These are phyloP conservation scores for Theobroma grandiflorum DNA, from an alignment of 441 rosid genomes.

Conservation along the genomic window DNA sequence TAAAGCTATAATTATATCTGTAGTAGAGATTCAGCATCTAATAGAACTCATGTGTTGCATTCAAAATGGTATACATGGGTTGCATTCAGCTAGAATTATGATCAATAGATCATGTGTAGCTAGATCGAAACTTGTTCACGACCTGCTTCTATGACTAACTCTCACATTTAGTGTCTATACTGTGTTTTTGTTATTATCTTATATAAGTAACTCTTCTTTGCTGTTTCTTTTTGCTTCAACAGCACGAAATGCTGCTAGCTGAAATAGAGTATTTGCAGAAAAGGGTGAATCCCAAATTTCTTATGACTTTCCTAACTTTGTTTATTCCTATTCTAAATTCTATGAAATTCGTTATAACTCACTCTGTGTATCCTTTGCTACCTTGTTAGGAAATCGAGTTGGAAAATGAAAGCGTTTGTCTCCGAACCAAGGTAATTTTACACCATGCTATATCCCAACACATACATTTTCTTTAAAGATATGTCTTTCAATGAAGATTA, in stretches of 20 bases:
- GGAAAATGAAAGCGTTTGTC: slow-evolving; percentile 84
- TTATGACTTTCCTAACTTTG: background rate
- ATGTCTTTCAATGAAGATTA: too few relatives aligned
- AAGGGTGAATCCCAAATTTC: slow-evolving; percentile 56
- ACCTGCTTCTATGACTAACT: too few relatives aligned
- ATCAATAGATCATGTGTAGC: too few relatives aligned
- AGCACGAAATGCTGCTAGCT: slow-evolving; percentile 95
- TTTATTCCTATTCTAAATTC: background rate
- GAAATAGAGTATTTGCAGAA: slow-evolving; percentile 92
- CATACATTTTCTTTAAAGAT: too few relatives aligned
- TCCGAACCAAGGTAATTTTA: slow-evolving; percentile 72
- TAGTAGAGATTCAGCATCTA: too few relatives aligned
- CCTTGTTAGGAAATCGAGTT: slow-evolving; percentile 77
- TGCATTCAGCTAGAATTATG: too few relatives aligned
- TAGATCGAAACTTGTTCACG: too few relatives aligned
- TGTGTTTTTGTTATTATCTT: background rate
- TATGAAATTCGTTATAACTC: background rate
- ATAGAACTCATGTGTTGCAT: too few relatives aligned
- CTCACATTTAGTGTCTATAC: background rate
- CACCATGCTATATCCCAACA: too few relatives aligned
- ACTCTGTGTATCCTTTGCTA: background rate
- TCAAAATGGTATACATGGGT: too few relatives aligned
- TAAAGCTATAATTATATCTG: too few relatives aligned
- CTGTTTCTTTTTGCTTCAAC: slow-evolving; percentile 36
- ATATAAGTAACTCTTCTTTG: background rate